Base-by-base conservation (phyloP, 2,329 filamentous ascomycete genomes). In the Hypomyces rosellus region DNA sequence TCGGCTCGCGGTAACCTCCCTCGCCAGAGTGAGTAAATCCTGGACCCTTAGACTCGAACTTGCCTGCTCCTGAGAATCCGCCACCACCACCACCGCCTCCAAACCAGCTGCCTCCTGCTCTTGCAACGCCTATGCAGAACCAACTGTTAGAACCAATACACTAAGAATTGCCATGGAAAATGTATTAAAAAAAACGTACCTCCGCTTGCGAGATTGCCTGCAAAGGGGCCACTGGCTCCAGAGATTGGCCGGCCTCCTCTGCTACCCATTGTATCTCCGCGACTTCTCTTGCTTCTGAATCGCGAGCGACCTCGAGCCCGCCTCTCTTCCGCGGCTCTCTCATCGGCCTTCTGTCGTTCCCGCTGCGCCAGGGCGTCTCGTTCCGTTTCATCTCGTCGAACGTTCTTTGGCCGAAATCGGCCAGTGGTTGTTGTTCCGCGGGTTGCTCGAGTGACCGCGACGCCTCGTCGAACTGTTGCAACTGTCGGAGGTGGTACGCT, bases 331-430 rank as follows among this genome's bases (percentile, higher is more conserved):
- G 69, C 69, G 4, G 66, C 69, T 44, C 68, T 65, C 45, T 71
- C 68, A 34, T 55, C 67, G 2, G 70, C 69, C 54, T 74, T 74
- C 51, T 71, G 65, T 48, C 70, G 66, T 53, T 74, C 71, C 48
- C 71, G 66, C 12, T 70, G 65, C 42, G 75, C 75, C 9, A 78
- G 62, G 46, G 57, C 69, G 48, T 75, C 73, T 59, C 75, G 66
- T 46, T 77, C 74, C 6, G 71, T 69, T 49, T 76, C 74, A 63
- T 77, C 74, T 69, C 75, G 66, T 48, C 75, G 69, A 44, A 76
- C 60, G 52, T 72, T 74, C 55, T 71, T 76, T 30, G 75, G 75
- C 46, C 69, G 70, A 47, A 77, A 76, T 36, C 75, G 68, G 37
- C 66, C 67, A 9, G 61, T 53, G 13, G 69, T 59, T 5, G 67